Evolutionary conservation across 2,329 filamentous ascomycete species (phyloP).

Genomic region (Fusarium brevicatenulatum): DNA sequence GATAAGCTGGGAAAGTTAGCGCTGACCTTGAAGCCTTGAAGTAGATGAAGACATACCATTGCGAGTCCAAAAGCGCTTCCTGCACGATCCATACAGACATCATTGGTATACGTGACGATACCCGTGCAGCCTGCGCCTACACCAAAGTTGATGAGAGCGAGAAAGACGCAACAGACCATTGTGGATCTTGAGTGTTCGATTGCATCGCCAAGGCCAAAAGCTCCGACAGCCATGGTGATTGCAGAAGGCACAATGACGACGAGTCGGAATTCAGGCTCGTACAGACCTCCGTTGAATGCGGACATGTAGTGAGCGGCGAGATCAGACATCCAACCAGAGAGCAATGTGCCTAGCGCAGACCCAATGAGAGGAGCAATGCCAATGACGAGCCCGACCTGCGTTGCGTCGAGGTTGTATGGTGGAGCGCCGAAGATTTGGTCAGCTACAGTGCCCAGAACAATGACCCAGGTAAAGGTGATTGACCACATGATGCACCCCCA

Average conservation of each 20-base stretch:
- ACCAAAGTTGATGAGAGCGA: not conserved
- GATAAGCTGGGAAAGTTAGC: not conserved
- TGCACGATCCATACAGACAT: not conserved
- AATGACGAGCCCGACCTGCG: not conserved
- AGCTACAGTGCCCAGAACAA: not conserved
- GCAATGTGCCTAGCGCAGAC: not conserved
- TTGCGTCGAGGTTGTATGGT: not conserved
- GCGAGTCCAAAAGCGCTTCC: not conserved
- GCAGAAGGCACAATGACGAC: not conserved
- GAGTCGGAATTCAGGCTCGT: slow-evolving; percentile 3
- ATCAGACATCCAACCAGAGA: slow-evolving; percentile 1
- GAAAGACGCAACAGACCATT: not conserved
- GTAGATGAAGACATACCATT: not conserved
- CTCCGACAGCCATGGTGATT: not conserved
- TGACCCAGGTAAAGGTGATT: slow-evolving; percentile 12
- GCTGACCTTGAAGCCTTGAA: too few relatives aligned
- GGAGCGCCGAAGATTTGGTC: not conserved
- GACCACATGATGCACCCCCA: slow-evolving; percentile 6
- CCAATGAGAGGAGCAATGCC: not conserved
- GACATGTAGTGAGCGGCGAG: not conserved
- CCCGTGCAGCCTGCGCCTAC: not conserved
- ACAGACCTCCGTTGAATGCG: not conserved
- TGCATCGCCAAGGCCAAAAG: not conserved
- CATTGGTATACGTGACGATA: slow-evolving; percentile 3
- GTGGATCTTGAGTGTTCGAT: not conserved